Evolutionary conservation across 768 basidiomycete genomes (phyloP).

Genomic region (Suillus placidus): DNA sequence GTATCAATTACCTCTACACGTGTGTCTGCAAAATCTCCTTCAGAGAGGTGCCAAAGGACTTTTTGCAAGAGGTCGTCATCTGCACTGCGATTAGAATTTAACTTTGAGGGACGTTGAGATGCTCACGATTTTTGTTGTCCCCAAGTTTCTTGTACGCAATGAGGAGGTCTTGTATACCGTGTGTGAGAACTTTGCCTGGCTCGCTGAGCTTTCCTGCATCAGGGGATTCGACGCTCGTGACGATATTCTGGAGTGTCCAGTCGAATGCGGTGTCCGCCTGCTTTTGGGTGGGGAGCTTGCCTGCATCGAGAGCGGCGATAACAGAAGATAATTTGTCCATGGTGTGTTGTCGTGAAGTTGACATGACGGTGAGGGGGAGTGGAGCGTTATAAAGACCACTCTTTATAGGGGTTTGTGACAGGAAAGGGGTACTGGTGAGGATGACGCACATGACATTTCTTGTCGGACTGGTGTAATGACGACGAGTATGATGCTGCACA

Average conservation of each 20-base stretch:
- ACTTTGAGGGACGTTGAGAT: not conserved
- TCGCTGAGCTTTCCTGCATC: constrained; percentile 48
- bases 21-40: constrained; percentile 51
- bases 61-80: constrained; percentile 69
- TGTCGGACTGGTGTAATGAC: not conserved
- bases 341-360: not conserved
- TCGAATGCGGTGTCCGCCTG: constrained; percentile 59
- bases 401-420: not conserved
- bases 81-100: constrained; percentile 26
- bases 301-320: constrained; percentile 68
- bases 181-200: constrained; percentile 55
- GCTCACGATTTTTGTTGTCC: constrained; percentile 57
- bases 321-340: constrained; percentile 70
- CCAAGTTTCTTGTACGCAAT: constrained; percentile 58
- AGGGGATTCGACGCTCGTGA: constrained; percentile 48
- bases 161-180: constrained; percentile 54
- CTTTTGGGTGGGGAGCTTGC: constrained; percentile 66
- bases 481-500: not conserved
- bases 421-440: not conserved
- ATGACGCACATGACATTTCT: not conserved
- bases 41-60: constrained; percentile 63
- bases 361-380: not conserved
- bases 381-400: not conserved
- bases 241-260: constrained; percentile 52
- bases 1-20: constrained; percentile 40